Evolutionary conservation across 441 rosid species (phyloP).

Genomic region (Capsella rubella): DNA sequence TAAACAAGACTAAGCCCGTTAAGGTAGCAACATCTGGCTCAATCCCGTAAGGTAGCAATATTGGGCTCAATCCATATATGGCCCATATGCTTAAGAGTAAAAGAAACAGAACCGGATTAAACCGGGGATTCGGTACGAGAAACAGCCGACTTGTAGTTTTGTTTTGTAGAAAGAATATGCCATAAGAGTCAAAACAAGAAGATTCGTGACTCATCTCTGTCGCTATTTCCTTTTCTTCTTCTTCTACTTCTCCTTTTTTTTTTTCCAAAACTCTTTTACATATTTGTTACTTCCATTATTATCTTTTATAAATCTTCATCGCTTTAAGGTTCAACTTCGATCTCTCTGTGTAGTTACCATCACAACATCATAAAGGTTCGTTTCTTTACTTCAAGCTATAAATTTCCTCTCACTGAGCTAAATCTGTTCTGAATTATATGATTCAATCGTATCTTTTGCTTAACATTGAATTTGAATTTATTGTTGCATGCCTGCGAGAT

Average conservation of each 20-base stretch:
- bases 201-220: constrained; percentile 31
- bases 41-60: background rate
- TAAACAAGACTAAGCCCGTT: background rate
- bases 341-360: constrained; percentile 8
- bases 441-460: background rate
- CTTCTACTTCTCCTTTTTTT: background rate
- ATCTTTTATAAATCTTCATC: background rate
- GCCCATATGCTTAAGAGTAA: background rate
- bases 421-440: background rate
- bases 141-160: constrained; percentile 1
- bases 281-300: constrained; percentile 8
- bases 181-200: constrained; percentile 23
- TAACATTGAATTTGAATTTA: constrained; percentile 9
- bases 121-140: constrained; percentile 30
- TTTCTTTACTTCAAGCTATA: constrained; percentile 6
- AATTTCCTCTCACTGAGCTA: background rate
- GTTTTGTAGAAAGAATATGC: constrained; percentile 30
- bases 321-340: constrained; percentile 1
- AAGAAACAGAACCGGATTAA: background rate
- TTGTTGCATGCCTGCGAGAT: constrained; percentile 16
- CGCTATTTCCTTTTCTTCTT: constrained; percentile 13
- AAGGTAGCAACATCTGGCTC: no score
- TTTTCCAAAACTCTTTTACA: background rate
- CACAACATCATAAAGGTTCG: constrained; percentile 15
- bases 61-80: background rate